These are phyloP conservation scores for Pseudonitzschia multiseries DNA, from an alignment of 108 stramenopile genomes.

Conservation along the genomic window DNA sequence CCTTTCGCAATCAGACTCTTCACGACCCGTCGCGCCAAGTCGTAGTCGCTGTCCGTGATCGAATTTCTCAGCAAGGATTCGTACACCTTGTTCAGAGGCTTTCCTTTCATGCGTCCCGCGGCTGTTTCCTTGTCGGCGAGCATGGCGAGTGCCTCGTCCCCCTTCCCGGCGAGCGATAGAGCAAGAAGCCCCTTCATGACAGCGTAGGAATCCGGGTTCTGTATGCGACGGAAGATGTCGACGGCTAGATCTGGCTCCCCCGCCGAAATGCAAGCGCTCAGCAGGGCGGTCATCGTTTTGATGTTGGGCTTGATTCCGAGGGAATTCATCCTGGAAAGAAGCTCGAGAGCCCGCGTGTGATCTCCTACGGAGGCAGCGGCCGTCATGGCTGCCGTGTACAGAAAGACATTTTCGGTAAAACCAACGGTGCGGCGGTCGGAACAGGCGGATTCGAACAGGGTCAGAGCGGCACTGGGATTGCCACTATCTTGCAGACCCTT, in stretches of 20 bases:
- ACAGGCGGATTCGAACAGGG: slow-evolving; percentile 82
- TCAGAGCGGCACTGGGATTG: slow-evolving; percentile 73
- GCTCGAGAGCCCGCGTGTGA: slow-evolving; percentile 75
- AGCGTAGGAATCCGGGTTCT: slow-evolving; percentile 74
- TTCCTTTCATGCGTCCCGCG: slow-evolving; percentile 50
- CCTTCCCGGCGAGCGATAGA: slow-evolving; percentile 48
- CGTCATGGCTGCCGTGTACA: slow-evolving; percentile 89
- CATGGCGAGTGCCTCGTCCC: slow-evolving; percentile 44
- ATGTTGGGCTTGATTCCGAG: slow-evolving; percentile 82
- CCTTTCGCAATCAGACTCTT: slow-evolving; percentile 50
- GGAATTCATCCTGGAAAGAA: slow-evolving; percentile 74
- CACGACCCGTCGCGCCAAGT: slow-evolving; percentile 46
- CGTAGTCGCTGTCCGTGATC: slow-evolving; percentile 47
- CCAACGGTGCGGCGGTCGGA: slow-evolving; percentile 58
- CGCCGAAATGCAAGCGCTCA: slow-evolving; percentile 76
- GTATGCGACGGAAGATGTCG: slow-evolving; percentile 64
- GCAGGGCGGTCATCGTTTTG: slow-evolving; percentile 79
- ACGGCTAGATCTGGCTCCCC: slow-evolving; percentile 57
- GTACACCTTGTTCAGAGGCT: slow-evolving; percentile 66
- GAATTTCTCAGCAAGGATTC: slow-evolving; percentile 45
- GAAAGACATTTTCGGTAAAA: slow-evolving; percentile 73
- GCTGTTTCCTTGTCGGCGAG: slow-evolving; percentile 16
- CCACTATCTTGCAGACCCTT: slow-evolving; percentile 65
- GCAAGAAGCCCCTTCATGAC: slow-evolving; percentile 66
- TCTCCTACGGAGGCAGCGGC: slow-evolving; percentile 76